Evolutionary conservation across 345 rosid genomes (phyloP), one percentile per base, ranked within the genome.

Genomic region (Aegle marmelos): DNA sequence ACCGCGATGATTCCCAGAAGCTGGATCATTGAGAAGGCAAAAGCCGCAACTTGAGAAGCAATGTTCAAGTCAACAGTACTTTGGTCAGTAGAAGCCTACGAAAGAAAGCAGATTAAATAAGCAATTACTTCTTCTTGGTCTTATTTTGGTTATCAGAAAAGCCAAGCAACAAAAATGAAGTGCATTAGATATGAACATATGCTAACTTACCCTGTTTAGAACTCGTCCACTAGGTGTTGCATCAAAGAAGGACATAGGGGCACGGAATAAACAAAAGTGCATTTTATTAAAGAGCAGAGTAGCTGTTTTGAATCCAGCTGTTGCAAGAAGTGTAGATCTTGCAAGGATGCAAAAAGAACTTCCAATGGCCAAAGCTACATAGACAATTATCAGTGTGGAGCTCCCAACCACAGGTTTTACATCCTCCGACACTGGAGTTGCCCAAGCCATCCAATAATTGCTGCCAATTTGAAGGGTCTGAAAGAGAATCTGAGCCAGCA

Each of bases 361-460:
- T 41, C 87, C 91, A 68, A 85, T 7, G 27, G 93, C 83, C 70
- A 93, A 79, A 75, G 71, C 80, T 25, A 88, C 86, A 67, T 91
- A 91, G 30, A 93, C 94, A 74, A 78, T 65, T 45, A 91, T 79
- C 41, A 90, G 82, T 3, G 78, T 88, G 4, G 68, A 76, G 64
- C 79, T 87, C 24, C 79, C 58, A 50, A 88, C 91, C 9, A 73
- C 50, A 65, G 91, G 87, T 71, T 90, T 86, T 13, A 70, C 78
- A 68, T 85, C 92, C 72, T 85, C 82, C 2, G 94, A 84, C 36
- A 85, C 87, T 2, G 91, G 92, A 76, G 90, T 85, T 76, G 86
- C 93, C 91, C 88, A 89, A 21, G 98, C 88, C 91, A 92, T 92
- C 98, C 97, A 92, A 79, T 89, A 91, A 78, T 90, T 91, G 91